These are phyloP conservation scores for Astraeus odoratus DNA, from an alignment of 768 basidiomycete species.

Conservation along the genomic window DNA sequence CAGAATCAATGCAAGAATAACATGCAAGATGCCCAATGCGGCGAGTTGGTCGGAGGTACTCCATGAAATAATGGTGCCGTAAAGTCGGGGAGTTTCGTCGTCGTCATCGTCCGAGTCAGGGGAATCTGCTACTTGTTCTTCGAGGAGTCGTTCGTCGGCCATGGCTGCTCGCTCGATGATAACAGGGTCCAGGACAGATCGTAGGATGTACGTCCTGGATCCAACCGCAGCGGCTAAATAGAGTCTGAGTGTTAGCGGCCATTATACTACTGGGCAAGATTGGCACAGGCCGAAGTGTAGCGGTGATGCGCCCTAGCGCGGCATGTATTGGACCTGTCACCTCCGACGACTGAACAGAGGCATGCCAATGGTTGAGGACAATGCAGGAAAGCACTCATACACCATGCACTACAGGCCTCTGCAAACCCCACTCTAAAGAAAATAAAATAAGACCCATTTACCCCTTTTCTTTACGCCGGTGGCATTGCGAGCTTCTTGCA, in stretches of 20 bases:
- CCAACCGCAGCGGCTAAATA: constrained; percentile 45
- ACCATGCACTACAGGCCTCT: not conserved
- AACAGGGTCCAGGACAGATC: constrained; percentile 57
- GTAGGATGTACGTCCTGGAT: constrained; percentile 78
- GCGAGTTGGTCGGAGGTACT: constrained; percentile 61
- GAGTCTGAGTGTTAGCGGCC: not conserved
- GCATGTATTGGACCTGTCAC: too few relatives aligned
- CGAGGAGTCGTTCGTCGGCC: constrained; percentile 36
- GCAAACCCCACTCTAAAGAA: not conserved
- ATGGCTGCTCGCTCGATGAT: constrained; percentile 58
- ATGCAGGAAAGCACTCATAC: not conserved
- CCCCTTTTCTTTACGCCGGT: constrained; percentile 66
- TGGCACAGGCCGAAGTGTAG: not conserved
- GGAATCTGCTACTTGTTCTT: constrained; percentile 46
- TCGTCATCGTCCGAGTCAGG: constrained; percentile 41
- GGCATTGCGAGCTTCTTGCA: constrained; percentile 38
- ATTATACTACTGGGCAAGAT: not conserved
- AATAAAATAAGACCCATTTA: constrained; percentile 15
- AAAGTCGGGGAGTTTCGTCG: constrained; percentile 42
- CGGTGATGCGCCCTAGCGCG: too few relatives aligned
- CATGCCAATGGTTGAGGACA: too few relatives aligned
- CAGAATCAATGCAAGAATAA: constrained; percentile 80
- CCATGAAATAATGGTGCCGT: constrained; percentile 73
- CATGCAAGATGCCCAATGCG: constrained; percentile 66
- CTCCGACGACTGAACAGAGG: too few relatives aligned